Base-by-base conservation (phyloP, 2,329 filamentous ascomycete species). In the Curvularia eragrostidis region DNA sequence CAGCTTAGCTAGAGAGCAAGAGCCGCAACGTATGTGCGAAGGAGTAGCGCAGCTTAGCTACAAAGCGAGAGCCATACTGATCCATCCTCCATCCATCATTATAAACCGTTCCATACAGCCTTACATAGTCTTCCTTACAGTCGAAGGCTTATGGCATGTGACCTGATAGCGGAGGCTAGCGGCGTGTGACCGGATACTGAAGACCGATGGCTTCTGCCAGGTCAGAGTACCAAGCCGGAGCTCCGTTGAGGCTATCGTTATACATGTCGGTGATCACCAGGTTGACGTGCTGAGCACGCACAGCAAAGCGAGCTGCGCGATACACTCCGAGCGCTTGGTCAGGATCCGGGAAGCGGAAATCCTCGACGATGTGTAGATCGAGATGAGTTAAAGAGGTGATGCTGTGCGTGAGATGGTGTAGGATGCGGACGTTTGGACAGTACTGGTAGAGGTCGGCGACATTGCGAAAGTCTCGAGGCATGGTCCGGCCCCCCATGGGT, bases 351-450 rank as follows among this genome's bases (percentile, higher is more conserved):
- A n/a, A 13, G 13, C 28, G n/a, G 32, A 63, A 62, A 19, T 58
- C 23, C 2, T 48, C 21, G 23, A 28, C 12, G 12, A 67, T 53
- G 47, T 54, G 42, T 6, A 68, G 48, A 0, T 62, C 49, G 2
- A 68, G 54, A 9, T 38, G 19, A 12, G 38, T 19, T 3, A 68
- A 50, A 9, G 41, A 49, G 5, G 23, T 50, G 23, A 52, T 32
- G 12, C 48, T 10, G 12, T 44, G 18, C 5, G 61, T 62, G 32
- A 68, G 56, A 12, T 32, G n/a, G 3, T 21, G 46, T 5, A 68
- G 55, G 5, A 55, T 32, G 19, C 54, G 58, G 4, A 63, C 64
- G 18, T 54, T 57, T 6, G 56, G 58, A 28, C 53, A 65, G 56
- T 50, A 46, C 3, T 23, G 21, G n/a, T 58, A 24, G 28, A 67